Percentiles rank a stretch among this genome's conserved stretches.
These are phyloP conservation scores for Hanseniaspora singularis DNA, from an alignment of 805 yeast genomes.

Conservation along the genomic window DNA sequence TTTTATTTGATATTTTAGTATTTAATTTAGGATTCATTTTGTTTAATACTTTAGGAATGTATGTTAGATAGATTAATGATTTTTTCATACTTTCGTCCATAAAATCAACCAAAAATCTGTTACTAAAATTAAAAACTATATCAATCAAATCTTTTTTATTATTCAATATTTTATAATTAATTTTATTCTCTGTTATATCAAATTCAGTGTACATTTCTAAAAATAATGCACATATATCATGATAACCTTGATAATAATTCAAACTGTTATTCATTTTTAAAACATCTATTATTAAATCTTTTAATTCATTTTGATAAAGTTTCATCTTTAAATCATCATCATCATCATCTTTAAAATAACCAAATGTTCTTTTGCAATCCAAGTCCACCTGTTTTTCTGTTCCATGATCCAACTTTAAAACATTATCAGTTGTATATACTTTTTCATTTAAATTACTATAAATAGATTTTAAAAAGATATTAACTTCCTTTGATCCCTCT, in stretches of 20 bases:
- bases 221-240: conserved; percentile 66
- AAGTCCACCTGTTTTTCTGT: conserved; percentile 50
- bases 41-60: conserved; percentile 53
- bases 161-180: conserved; percentile 11
- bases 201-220: conserved; percentile 37
- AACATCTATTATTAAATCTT: conserved; percentile 38
- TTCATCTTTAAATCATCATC: conserved; percentile 20
- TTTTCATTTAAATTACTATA: no score
- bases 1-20: no score
- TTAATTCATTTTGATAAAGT: conserved; percentile 21
- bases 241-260: conserved; percentile 84
- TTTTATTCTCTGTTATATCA: not conserved
- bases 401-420: no score
- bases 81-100: conserved; percentile 62
- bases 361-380: conserved; percentile 67
- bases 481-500: no score
- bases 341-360: conserved; percentile 22
- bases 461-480: no score
- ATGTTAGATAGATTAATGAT: conserved; percentile 49
- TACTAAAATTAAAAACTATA: conserved; percentile 44
- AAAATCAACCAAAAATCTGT: conserved; percentile 65
- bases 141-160: conserved; percentile 29
- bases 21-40: conserved; percentile 41
- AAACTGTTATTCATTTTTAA: conserved; percentile 51
- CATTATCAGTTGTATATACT: no score